These are phyloP conservation scores for Metarhizium anisopliae DNA, from an alignment of 2,329 filamentous ascomycete species.

Conservation along the genomic window DNA sequence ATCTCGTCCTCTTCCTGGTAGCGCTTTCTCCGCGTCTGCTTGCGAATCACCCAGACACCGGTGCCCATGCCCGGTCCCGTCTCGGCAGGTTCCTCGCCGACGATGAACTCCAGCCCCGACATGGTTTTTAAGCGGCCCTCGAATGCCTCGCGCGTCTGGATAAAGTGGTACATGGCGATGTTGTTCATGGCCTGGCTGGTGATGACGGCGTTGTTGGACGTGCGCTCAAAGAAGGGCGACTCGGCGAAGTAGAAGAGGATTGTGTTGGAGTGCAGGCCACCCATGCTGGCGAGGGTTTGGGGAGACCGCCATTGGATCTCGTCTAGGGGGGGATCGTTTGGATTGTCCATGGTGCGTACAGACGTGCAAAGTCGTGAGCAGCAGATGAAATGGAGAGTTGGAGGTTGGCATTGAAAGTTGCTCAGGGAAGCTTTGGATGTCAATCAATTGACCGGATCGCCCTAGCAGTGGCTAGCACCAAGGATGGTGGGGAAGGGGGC, in stretches of 20 bases:
- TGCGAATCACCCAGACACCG: constrained; percentile 61
- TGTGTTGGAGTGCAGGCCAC: constrained; percentile 54
- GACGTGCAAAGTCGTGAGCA: neutral
- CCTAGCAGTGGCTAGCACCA: too few relatives aligned
- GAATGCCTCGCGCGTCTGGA: constrained; percentile 54
- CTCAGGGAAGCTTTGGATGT: neutral
- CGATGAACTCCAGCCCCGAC: constrained; percentile 58
- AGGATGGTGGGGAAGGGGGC: too few relatives aligned
- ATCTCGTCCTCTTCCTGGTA: constrained; percentile 49
- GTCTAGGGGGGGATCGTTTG: constrained; percentile 47
- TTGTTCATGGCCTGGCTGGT: constrained; percentile 55
- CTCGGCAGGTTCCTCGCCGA: constrained; percentile 56
- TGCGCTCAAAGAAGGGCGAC: constrained; percentile 59
- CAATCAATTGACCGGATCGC: neutral
- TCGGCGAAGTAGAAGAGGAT: constrained; percentile 60
- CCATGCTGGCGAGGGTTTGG: constrained; percentile 37
- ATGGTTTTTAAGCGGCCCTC: constrained; percentile 54
- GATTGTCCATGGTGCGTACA: constrained; percentile 28
- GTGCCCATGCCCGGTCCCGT: constrained; percentile 56
- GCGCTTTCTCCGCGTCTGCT: constrained; percentile 54
- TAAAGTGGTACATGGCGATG: constrained; percentile 44
- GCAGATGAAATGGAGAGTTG: neutral
- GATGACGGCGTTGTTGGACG: constrained; percentile 58
- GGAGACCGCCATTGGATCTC: constrained; percentile 59
- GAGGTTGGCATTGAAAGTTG: neutral